Conservation (phyloP, 2,329 filamentous ascomycete species). For the Aspergillus sp. region DNA sequence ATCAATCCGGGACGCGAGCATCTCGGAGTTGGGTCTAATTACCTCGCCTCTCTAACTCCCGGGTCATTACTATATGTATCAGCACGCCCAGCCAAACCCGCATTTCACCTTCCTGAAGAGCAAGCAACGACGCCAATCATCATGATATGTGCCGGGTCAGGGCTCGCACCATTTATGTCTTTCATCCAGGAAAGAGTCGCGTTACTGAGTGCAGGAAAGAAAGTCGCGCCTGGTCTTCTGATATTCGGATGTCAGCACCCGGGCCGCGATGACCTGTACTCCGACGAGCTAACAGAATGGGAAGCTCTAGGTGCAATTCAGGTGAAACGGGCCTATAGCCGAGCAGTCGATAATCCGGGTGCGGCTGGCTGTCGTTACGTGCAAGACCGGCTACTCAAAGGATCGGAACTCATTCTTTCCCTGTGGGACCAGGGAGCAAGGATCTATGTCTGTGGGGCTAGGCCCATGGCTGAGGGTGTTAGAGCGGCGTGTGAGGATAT, state of each 20-base stretch:
- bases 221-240: constrained; percentile 31
- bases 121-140: constrained; percentile 33
- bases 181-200: constrained; percentile 58
- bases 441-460: constrained; percentile 62
- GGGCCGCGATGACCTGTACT: no score
- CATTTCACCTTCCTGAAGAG: constrained; percentile 35
- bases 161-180: constrained; percentile 61
- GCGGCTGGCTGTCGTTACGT: constrained; percentile 47
- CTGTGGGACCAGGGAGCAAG: constrained; percentile 53
- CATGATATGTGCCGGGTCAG: constrained; percentile 46
- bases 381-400: constrained; percentile 52
- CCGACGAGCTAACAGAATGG: no score
- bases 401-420: constrained; percentile 44
- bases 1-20: constrained; percentile 46
- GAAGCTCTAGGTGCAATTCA: constrained; percentile 54
- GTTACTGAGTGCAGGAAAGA: constrained; percentile 33
- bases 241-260: constrained; percentile 29
- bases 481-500: background rate
- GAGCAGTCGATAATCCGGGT: constrained; percentile 43
- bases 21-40: constrained; percentile 61
- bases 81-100: constrained; percentile 29
- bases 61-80: constrained; percentile 26
- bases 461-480: background rate
- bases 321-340: constrained; percentile 61
- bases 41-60: constrained; percentile 48